These are phyloP conservation scores for Botrytis tulipae DNA, from an alignment of 2,329 filamentous ascomycete genomes.

Conservation along the genomic window DNA sequence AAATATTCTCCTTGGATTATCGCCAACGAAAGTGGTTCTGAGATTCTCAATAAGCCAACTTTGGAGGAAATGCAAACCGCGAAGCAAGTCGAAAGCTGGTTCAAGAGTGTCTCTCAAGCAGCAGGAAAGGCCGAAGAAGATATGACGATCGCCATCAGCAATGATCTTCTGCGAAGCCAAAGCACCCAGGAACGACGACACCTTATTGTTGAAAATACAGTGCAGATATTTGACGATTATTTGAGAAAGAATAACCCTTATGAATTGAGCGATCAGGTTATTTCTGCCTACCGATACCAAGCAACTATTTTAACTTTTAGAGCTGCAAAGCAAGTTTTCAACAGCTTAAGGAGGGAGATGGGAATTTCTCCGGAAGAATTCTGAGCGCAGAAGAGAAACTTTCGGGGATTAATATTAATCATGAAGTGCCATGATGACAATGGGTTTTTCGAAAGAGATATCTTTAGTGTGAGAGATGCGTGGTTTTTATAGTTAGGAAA, in stretches of 20 bases:
- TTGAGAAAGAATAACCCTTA: not conserved
- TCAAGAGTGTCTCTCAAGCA: not conserved
- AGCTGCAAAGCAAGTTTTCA: not conserved
- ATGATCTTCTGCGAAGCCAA: not conserved
- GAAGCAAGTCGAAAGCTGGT: not conserved
- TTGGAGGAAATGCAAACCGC: not conserved
- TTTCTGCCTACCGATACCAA: not conserved
- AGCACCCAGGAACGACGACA: not conserved
- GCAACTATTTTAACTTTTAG: not conserved
- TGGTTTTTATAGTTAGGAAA: not conserved
- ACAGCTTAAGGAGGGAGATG: not conserved
- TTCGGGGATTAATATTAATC: not conserved
- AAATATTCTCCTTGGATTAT: not conserved
- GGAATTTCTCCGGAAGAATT: not conserved
- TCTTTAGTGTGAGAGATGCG: not conserved
- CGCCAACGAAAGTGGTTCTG: not conserved
- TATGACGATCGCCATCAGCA: not conserved
- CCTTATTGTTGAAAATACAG: not conserved
- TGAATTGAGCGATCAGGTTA: not conserved
- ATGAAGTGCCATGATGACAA: not conserved
- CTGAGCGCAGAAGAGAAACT: not conserved
- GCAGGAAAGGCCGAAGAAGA: not conserved
- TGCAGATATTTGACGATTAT: not conserved
- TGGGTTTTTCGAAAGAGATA: not conserved
- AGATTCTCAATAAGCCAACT: not conserved